Conservation (phyloP, 2,329 filamentous ascomycete species). For the Fusarium nurragi region DNA sequence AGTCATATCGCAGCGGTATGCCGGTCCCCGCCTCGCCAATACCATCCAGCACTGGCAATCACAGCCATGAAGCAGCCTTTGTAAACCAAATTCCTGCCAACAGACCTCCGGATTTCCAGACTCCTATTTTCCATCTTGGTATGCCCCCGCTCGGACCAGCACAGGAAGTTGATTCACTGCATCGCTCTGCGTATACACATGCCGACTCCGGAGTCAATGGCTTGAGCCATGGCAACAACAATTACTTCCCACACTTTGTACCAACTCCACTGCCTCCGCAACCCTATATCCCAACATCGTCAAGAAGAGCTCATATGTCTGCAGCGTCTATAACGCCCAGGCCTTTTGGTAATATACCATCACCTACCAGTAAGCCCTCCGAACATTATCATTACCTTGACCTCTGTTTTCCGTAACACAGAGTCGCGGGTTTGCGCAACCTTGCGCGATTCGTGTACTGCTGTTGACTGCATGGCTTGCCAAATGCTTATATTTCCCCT, state of each 20-base stretch:
- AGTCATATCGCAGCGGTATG: slow-evolving; percentile 26
- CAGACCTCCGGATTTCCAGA: slow-evolving; percentile 34
- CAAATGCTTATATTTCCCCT: slow-evolving; percentile 13
- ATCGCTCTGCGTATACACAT: slow-evolving; percentile 31
- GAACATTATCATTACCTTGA: neutral
- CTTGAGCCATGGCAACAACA: slow-evolving; percentile 32
- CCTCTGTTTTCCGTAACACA: slow-evolving; percentile 1
- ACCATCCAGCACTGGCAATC: slow-evolving; percentile 4
- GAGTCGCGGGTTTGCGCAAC: slow-evolving; percentile 8
- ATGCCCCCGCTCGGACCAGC: slow-evolving; percentile 30
- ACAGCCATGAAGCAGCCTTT: slow-evolving; percentile 34
- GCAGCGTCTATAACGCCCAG: slow-evolving; percentile 31
- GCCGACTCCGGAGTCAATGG: slow-evolving; percentile 32
- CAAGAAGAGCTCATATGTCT: slow-evolving; percentile 30
- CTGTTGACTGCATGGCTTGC: neutral
- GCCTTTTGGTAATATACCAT: slow-evolving; percentile 29
- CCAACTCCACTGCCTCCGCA: slow-evolving; percentile 33
- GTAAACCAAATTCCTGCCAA: slow-evolving; percentile 35
- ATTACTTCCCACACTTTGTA: slow-evolving; percentile 17
- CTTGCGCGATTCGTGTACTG: neutral
- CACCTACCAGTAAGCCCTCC: slow-evolving; percentile 37
- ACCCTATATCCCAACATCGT: slow-evolving; percentile 20
- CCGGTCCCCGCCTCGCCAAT: slow-evolving; percentile 9
- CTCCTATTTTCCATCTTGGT: slow-evolving; percentile 17
- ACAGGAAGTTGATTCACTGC: slow-evolving; percentile 37